Conservation (phyloP, 345 rosid species). For the Sisymbrium altissimum region DNA sequence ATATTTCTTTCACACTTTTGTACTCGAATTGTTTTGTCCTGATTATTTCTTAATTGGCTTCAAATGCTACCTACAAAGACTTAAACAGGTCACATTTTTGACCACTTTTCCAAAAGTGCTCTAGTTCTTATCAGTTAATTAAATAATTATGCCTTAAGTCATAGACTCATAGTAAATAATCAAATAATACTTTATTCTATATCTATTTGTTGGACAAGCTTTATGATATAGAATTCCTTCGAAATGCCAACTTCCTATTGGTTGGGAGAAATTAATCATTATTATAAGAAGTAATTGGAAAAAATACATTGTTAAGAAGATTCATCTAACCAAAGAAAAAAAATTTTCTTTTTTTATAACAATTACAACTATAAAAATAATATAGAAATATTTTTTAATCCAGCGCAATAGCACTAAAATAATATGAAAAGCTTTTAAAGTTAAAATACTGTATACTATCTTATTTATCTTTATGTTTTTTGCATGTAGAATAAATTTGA, state of each 20-base stretch:
- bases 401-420: too few relatives aligned
- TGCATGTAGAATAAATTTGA: too few relatives aligned
- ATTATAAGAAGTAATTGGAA: background rate
- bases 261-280: slow-evolving; percentile 11
- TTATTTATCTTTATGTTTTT: too few relatives aligned
- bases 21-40: background rate
- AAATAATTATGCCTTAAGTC: background rate
- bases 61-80: slow-evolving; percentile 12
- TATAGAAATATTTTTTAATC: too few relatives aligned
- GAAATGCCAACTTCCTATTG: slow-evolving; percentile 18
- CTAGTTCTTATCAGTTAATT: slow-evolving; percentile 5
- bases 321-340: background rate
- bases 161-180: slow-evolving; percentile 4
- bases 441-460: too few relatives aligned
- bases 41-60: background rate
- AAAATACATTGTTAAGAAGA: background rate
- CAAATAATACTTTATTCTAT: slow-evolving; percentile 21
- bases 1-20: slow-evolving; percentile 7
- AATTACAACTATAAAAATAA: too few relatives aligned
- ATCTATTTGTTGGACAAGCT: slow-evolving; percentile 13
- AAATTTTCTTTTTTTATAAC: too few relatives aligned
- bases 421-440: too few relatives aligned
- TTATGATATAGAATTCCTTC: background rate
- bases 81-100: slow-evolving; percentile 23
- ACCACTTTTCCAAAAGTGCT: slow-evolving; percentile 26